A percentile compares a stretch with the other conserved stretches of the same genome.
phyloP scores from a whole-genome alignment of 2,329 filamentous ascomycete genomes.

The Mycosphaerella sp. region DNA sequence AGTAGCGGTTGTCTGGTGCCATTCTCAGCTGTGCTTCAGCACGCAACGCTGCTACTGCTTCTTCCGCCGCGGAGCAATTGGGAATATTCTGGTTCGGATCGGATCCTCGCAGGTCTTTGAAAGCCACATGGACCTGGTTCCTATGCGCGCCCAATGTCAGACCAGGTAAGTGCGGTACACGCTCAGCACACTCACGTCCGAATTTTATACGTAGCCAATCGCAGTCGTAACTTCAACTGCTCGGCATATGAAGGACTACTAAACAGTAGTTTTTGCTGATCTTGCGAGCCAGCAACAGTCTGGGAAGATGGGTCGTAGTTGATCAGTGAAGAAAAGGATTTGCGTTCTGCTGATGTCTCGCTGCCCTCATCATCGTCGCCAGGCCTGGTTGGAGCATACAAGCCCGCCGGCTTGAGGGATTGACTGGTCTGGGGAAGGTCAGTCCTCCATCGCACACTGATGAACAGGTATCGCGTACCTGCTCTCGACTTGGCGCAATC shows the following conservation, averaged over 20 bases:
- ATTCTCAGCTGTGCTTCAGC: conserved; percentile 3
- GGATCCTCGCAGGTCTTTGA: conserved; percentile 48
- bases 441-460: neutral
- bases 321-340: conserved; percentile 44
- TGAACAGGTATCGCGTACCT: conserved; percentile 3
- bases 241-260: conserved; percentile 46
- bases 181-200: conserved; percentile 7
- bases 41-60: conserved; percentile 22
- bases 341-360: conserved; percentile 31
- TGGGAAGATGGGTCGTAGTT: conserved; percentile 44
- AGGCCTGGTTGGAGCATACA: conserved; percentile 23
- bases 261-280: conserved; percentile 4
- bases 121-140: conserved; percentile 60
- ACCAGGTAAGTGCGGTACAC: neutral
- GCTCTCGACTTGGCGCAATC: neutral
- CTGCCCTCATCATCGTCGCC: conserved; percentile 23
- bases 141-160: conserved; percentile 43
- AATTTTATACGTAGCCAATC: conserved; percentile 68
- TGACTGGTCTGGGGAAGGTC: neutral
- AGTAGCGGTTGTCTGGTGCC: neutral
- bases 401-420: conserved; percentile 1
- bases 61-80: conserved; percentile 18
- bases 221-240: conserved; percentile 60
- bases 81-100: neutral
- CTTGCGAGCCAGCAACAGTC: conserved; percentile 14